Conservation (phyloP, 192 early-diverging fungal species). For the Entomortierella parvispora region DNA sequence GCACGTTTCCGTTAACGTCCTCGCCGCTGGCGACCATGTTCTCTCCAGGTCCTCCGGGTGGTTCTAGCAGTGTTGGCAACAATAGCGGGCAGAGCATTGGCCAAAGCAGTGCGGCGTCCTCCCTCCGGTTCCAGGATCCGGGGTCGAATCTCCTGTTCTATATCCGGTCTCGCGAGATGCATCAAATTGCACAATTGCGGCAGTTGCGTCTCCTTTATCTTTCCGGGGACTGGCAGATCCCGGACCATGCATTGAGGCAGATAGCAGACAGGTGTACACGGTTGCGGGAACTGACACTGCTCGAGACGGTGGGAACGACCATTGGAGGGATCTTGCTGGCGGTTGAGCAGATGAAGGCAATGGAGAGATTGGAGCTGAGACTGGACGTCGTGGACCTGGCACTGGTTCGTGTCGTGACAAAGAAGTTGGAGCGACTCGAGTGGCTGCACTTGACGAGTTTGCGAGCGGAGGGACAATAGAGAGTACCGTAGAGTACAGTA, state of each 20-base stretch:
- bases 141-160: conserved; percentile 11
- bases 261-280: conserved; percentile 29
- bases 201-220: conserved; percentile 4
- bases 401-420: conserved; percentile 23
- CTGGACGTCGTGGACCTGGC: conserved; percentile 28
- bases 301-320: conserved; percentile 21
- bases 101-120: not conserved
- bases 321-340: conserved; percentile 32
- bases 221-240: conserved; percentile 16
- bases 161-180: conserved; percentile 26
- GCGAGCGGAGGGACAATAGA: not conserved
- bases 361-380: conserved; percentile 17
- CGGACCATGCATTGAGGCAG: conserved; percentile 18
- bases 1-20: conserved; percentile 58
- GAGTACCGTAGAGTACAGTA: no score
- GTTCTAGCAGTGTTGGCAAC: not conserved
- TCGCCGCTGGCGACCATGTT: conserved; percentile 55
- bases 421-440: not conserved
- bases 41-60: not conserved
- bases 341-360: conserved; percentile 25
- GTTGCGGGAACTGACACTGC: conserved; percentile 18
- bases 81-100: conserved; percentile 2
- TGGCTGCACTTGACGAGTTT: conserved; percentile 20
- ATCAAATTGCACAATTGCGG: conserved; percentile 9
- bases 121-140: conserved; percentile 10